Conservation (phyloP, 192 early-diverging fungal species). For the Entomortierella lignicola region DNA sequence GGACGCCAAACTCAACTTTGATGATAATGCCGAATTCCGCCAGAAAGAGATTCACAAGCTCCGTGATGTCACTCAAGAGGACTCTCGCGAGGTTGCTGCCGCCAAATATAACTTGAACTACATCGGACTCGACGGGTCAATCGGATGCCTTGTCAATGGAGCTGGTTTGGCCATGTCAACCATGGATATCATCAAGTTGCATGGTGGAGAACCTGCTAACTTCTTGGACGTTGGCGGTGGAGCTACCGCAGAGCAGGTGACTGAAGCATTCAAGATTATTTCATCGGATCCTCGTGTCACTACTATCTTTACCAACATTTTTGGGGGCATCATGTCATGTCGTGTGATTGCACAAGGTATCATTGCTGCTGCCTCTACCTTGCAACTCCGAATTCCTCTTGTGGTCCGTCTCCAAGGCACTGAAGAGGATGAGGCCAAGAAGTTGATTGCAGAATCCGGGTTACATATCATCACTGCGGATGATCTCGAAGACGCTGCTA, state of each 20-base stretch:
- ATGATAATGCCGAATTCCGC: constrained; percentile 99
- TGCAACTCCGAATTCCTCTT: constrained; percentile 94
- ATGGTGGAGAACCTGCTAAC: constrained; percentile 99
- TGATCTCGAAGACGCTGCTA: constrained; percentile 95
- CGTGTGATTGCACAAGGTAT: constrained; percentile 99
- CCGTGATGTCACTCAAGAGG: constrained; percentile 96
- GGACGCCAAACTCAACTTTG: constrained; percentile 99
- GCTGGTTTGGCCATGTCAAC: constrained; percentile 99
- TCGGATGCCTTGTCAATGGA: constrained; percentile 98
- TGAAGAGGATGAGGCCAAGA: constrained; percentile 90
- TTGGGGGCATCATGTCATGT: constrained; percentile 99
- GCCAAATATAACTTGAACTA: constrained; percentile 99
- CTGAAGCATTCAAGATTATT: constrained; percentile 99
- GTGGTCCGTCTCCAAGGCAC: constrained; percentile 97
- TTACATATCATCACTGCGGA: constrained; percentile 94
- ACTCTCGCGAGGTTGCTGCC: constrained; percentile 96
- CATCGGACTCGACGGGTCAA: constrained; percentile 98
- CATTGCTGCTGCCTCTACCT: constrained; percentile 92
- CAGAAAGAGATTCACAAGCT: constrained; percentile 91
- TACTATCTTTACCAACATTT: constrained; percentile 99
- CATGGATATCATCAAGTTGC: constrained; percentile 99
- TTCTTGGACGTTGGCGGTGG: constrained; percentile 99
- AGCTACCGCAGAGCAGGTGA: constrained; percentile 94
- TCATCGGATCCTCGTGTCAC: constrained; percentile 94
- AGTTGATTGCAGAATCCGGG: constrained; percentile 91